Base-by-base conservation (phyloP, 768 basidiomycete genomes). In the Suillus subaureus region DNA sequence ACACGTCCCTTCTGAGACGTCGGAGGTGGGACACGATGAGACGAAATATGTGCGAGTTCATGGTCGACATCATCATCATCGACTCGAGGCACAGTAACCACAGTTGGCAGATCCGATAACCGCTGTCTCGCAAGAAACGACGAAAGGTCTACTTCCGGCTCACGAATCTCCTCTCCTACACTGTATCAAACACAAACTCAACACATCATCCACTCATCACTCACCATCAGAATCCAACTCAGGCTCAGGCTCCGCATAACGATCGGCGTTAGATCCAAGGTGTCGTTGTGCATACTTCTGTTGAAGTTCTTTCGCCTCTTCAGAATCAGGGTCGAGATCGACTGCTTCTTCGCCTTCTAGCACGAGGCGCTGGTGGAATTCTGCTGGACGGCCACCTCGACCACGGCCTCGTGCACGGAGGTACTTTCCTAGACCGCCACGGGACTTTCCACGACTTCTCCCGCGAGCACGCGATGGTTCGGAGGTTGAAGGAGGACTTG, bases 91-190 rank as follows among this genome's bases (percentile, higher is more conserved):
- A 66, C 71, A 0, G 74, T 71, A 0, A 65, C 71, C 0, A 37
- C 37, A 16, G 61, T 5, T 33, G 33, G 23, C 35, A 39, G 28
- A 1, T 85, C 84, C 0, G 82, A 80, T 47, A 84, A 73, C 60
- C 82, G 80, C 69, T 93, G 92, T 64, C 79, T 84, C 66, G 86
- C 89, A 42, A 93, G 79, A 69, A 94, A 91, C 0, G 79, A 66
- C 0, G 89, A 84, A 1, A 94, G 71, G 76, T 94, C 91, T 9
- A 93, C 83, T 72, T 93, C 90, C 4, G 89, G 90, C 65, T 92
- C 91, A 0, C 82, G 73, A 16, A 85, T 80, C 9, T 84, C 87
- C 74, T 92, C 89, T 4, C 91, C 90, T 90, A 67, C 16, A 37
- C 11, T 0, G 6, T 15, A 3, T 49, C 13, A 8, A 18, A 16